Conservation (phyloP, 148 eudicot species). For the Rhododendron griersonianum region DNA sequence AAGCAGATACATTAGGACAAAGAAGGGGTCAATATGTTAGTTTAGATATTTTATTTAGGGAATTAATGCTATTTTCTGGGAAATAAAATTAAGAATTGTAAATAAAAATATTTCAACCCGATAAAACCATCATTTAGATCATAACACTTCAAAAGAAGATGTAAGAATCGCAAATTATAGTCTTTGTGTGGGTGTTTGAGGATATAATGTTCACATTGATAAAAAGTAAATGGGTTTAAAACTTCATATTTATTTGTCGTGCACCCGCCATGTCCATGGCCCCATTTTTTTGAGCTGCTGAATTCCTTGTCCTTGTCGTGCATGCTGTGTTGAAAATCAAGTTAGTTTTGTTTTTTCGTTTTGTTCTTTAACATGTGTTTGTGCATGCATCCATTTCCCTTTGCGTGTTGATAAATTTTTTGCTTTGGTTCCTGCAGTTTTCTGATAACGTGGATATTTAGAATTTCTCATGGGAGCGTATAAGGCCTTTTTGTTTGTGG, state of each 20-base stretch:
- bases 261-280: background rate
- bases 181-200: background rate
- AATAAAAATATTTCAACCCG: background rate
- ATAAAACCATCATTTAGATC: background rate
- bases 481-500: no score
- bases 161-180: background rate
- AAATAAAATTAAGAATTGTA: background rate
- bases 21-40: background rate
- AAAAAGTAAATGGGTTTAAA: background rate
- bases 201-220: background rate
- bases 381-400: background rate
- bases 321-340: background rate
- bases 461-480: background rate
- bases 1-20: background rate
- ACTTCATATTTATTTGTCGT: background rate
- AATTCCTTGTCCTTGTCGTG: background rate
- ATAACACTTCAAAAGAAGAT: background rate
- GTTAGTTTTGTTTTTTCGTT: background rate
- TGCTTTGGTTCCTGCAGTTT: constrained; percentile 2
- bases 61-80: background rate
- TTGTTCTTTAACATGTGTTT: background rate
- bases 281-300: background rate
- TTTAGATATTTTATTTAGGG: background rate
- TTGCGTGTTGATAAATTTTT: background rate
- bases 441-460: background rate